Evolutionary conservation across 139 green algal species (phyloP), one percentile per base, ranked within the genome.

Genomic region (Chlamydomonas incerta): DNA sequence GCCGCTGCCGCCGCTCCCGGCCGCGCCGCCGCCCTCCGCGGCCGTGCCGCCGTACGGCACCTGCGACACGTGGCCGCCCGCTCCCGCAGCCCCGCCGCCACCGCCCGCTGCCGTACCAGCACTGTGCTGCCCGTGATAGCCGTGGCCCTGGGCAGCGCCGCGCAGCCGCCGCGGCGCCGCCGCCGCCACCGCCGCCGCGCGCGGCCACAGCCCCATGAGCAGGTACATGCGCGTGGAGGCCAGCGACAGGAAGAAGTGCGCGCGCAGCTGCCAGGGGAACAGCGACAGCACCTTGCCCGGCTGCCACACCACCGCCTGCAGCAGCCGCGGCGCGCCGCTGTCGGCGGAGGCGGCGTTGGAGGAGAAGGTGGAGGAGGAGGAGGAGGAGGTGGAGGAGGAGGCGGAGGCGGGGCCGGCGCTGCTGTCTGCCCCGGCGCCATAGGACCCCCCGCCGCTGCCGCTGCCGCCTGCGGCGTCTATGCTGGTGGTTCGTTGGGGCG

Each of bases 221-320:
- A 85, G 79, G 66, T 85, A 85, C 47, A 85, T 52, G 31, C 79
- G 65, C 0, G 79, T 85, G n/a, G 65, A 85, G 65, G 79, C 47
- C 2, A 85, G 65, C 3, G 79, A 85, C 31, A 85, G 67, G 47
- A 85, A 85, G n/a, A 85, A 85, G 46, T 85, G 79, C 33, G 79
- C 65, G 9, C 79, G 79, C 26, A 85, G 79, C 63, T 85, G 79
- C 79, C 79, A 85, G n/a, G 79, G 79, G 46, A 76, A 85, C n/a
- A 85, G 35, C 14, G 79, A 75, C 9, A 85, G 50, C 65, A 85
- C 79, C 79, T 85, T 85, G 47, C 46, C 23, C 18, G 57, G 79
- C 79, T 85, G 65, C 79, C 79, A 85, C 6, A 85, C 79, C 14
- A 85, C 47, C 21, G 79, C 65, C 79, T 85, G 79, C 46, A 85